Conservation (phyloP, 371 early-diverging fungal genomes). For the Lichtheimia hyalospora region DNA sequence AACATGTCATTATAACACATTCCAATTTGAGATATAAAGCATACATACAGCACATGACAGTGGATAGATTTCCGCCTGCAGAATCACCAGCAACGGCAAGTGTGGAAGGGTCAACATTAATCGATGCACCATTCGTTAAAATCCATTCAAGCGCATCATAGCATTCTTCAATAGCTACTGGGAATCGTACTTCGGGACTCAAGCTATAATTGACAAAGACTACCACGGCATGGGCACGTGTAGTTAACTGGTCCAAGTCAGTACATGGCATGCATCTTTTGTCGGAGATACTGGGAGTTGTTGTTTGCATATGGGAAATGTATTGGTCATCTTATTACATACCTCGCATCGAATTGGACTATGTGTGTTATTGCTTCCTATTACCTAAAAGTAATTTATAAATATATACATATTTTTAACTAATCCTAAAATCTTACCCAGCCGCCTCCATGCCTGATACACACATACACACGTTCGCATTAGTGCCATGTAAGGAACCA, state of each 20-base stretch:
- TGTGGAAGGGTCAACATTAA: slow-evolving; percentile 18
- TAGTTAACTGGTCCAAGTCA: slow-evolving; percentile 3
- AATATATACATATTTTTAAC: no score
- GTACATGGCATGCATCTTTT: background rate
- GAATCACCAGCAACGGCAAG: slow-evolving; percentile 33
- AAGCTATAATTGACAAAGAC: slow-evolving; percentile 26
- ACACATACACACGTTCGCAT: no score
- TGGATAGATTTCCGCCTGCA: slow-evolving; percentile 35
- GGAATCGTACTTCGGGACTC: slow-evolving; percentile 30
- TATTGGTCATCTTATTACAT: background rate
- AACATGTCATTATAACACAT: background rate
- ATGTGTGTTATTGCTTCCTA: slow-evolving; percentile 1
- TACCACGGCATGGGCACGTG: slow-evolving; percentile 12
- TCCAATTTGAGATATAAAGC: background rate
- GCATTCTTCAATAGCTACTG: slow-evolving; percentile 31
- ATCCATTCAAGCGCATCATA: slow-evolving; percentile 30
- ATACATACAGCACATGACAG: slow-evolving; percentile 16
- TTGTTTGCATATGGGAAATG: background rate
- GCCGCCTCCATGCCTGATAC: slow-evolving; percentile 19
- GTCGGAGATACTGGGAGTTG: background rate
- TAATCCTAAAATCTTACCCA: no score
- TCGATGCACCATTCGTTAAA: slow-evolving; percentile 14
- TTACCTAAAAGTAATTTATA: no score
- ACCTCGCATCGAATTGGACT: slow-evolving; percentile 5
- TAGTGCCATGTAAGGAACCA: no score